Evolutionary conservation across 2,329 filamentous ascomycete species (phyloP), one percentile per base, ranked within the genome.

Genomic region (Pseudocercospora crystallina): DNA sequence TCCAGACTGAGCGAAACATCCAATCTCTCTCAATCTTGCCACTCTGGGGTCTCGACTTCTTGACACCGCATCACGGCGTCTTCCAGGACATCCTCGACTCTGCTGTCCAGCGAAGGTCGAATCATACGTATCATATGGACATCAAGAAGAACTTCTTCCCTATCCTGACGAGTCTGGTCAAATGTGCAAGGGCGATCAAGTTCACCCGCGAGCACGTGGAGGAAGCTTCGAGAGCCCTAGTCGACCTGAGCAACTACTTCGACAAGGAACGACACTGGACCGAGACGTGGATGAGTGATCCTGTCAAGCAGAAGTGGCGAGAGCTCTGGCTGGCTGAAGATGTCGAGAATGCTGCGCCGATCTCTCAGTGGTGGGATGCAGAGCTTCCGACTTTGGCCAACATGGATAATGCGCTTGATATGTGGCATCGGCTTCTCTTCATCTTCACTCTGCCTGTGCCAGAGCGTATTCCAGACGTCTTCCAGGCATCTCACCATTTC

Each of bases 261-360:
- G 66, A 75, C 43, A 51, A 51, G 9, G 70, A 70, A 8, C 68
- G 70, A 5, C 71, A 76, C 44, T 77, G 74, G 74, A 71, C 70
- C 34, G 71, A 72, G 36, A 71, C 76, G 0, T 77, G 74, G 74
- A 73, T 66, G 10, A 76, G 72, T 59, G 68, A 73, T 31, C 65
- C 72, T 39, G 74, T 76, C 38, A 76, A 75, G 53, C 67, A 73
- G 51, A 68, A 69, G 15, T 77, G 74, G 74, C 67, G 73, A 43
- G 68, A 72, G 40, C 57, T 76, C 5, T 77, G 74, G 74, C 57
- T 76, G n/a, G 61, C 67, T 9, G 70, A 75, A 43, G 69, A 73
- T 52, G 68, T 74, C 54, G 69, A 68, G 34, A 74, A 73, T 57
- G 66, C 69, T 8, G 66, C 67, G 11, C 66, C 70, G 11, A 67